Percentiles rank a stretch among this genome's conserved stretches.
Evolutionary conservation across 345 rosid genomes (phyloP).

Genomic region (Arabidopsis suecica): DNA sequence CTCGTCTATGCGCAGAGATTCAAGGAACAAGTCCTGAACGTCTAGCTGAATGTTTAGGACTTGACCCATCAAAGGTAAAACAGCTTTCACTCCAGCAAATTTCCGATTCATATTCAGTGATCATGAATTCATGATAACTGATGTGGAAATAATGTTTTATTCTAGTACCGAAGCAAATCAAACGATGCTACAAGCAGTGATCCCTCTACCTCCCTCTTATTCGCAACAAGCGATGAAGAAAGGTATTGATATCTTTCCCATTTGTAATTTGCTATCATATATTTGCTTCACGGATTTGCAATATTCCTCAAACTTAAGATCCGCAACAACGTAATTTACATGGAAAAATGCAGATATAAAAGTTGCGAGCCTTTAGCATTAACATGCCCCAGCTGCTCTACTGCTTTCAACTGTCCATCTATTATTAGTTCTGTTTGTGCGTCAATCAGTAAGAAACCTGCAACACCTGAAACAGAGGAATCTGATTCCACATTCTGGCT

Average conservation of each 20-base stretch:
- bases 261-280: slow-evolving; percentile 19
- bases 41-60: slow-evolving; percentile 95
- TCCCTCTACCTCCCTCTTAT: slow-evolving; percentile 61
- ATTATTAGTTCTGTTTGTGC: slow-evolving; percentile 60
- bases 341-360: slow-evolving; percentile 60
- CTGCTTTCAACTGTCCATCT: slow-evolving; percentile 73
- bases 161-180: slow-evolving; percentile 76
- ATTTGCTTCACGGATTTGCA: neutral
- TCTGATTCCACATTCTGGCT: slow-evolving; percentile 66
- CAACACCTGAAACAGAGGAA: slow-evolving; percentile 52
- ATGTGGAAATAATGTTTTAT: slow-evolving; percentile 23
- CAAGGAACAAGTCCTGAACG: slow-evolving; percentile 97
- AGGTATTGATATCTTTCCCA: slow-evolving; percentile 56
- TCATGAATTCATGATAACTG: slow-evolving; percentile 12
- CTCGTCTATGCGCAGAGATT: slow-evolving; percentile 92
- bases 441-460: slow-evolving; percentile 46
- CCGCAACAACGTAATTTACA: slow-evolving; percentile 1
- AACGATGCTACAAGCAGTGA: slow-evolving; percentile 54
- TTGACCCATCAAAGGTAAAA: slow-evolving; percentile 92
- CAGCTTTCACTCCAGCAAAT: slow-evolving; percentile 15
- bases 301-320: slow-evolving; percentile 1
- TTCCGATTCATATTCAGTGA: neutral
- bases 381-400: slow-evolving; percentile 88
- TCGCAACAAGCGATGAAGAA: slow-evolving; percentile 72
- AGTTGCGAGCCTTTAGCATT: slow-evolving; percentile 78